Evolutionary conservation across 176 grass and related monocot genomes (phyloP).

Genomic region (Carex scoparia): DNA sequence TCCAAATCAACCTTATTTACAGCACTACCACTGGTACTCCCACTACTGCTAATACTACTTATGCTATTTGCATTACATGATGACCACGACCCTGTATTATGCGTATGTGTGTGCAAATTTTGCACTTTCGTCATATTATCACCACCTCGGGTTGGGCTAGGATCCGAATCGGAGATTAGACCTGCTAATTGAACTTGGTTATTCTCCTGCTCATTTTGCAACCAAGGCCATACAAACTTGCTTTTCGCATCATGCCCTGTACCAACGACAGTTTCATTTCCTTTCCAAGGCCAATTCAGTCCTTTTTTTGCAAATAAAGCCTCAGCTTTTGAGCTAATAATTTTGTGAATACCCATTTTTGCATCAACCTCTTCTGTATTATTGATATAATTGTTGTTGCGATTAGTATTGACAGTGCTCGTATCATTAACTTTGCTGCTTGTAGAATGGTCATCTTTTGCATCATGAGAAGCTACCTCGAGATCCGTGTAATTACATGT

Average conservation of each 20-base stretch:
- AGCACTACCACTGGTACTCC: conserved; percentile 77
- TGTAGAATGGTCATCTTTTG: conserved; percentile 51
- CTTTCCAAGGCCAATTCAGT: conserved; percentile 95
- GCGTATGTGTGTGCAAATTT: conserved; percentile 47
- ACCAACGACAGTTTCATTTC: conserved; percentile 32
- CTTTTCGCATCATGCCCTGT: conserved; percentile 39
- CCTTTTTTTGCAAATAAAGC: conserved; percentile 75
- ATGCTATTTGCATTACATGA: conserved; percentile 91
- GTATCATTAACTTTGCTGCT: conserved; percentile 49
- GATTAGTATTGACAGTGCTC: conserved; percentile 47
- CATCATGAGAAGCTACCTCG: conserved; percentile 28
- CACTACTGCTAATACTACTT: conserved; percentile 89
- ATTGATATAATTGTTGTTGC: conserved; percentile 23
- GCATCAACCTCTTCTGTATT: conserved; percentile 57
- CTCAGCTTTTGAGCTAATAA: conserved; percentile 90
- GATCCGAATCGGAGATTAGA: conserved; percentile 42
- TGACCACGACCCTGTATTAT: conserved; percentile 76
- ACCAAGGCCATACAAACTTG: conserved; percentile 54
- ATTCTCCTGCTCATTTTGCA: conserved; percentile 65
- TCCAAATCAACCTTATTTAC: conserved; percentile 84
- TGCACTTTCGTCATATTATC: neutral
- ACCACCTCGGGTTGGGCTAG: conserved; percentile 15
- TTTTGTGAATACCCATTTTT: conserved; percentile 65
- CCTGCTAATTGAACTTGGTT: conserved; percentile 38
- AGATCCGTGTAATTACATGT: conserved; percentile 50